Evolutionary conservation across 2,329 filamentous ascomycete genomes (phyloP).

Genomic region (Ampelomyces quisqualis): DNA sequence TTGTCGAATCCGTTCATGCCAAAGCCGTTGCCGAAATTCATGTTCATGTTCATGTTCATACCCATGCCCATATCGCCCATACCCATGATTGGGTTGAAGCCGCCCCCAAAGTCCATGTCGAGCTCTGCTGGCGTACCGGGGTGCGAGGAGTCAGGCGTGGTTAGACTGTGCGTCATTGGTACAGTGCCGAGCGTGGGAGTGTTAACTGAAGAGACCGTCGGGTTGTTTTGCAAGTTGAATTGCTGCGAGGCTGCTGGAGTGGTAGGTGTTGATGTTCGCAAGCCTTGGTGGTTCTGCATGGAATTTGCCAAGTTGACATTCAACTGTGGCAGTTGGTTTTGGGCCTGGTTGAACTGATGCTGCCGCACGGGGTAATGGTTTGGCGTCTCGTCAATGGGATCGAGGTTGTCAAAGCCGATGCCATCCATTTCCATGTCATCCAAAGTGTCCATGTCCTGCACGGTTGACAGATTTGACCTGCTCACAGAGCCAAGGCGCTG

Average conservation of each 20-base stretch:
- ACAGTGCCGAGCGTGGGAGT: conserved; percentile 86
- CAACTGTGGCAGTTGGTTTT: conserved; percentile 65
- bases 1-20: conserved; percentile 46
- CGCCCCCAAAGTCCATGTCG: conserved; percentile 68
- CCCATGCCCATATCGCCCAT: conserved; percentile 32
- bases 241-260: conserved; percentile 70
- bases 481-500: conserved; percentile 46
- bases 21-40: conserved; percentile 41
- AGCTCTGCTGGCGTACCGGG: conserved; percentile 72
- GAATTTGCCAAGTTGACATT: conserved; percentile 78
- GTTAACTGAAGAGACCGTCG: conserved; percentile 95
- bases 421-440: conserved; percentile 93
- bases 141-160: conserved; percentile 66
- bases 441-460: conserved; percentile 73
- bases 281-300: conserved; percentile 68
- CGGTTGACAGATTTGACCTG: conserved; percentile 45
- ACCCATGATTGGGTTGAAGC: conserved; percentile 43
- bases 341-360: conserved; percentile 56
- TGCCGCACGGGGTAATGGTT: conserved; percentile 60
- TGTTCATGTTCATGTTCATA: conserved; percentile 39
- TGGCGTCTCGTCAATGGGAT: conserved; percentile 67
- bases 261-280: conserved; percentile 81
- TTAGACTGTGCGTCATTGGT: conserved; percentile 61
- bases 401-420: conserved; percentile 82
- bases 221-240: conserved; percentile 85